Evolutionary conservation across 768 basidiomycete species (phyloP), one percentile per base, ranked within the genome.

Genomic region (Tricholoma furcatifolium): DNA sequence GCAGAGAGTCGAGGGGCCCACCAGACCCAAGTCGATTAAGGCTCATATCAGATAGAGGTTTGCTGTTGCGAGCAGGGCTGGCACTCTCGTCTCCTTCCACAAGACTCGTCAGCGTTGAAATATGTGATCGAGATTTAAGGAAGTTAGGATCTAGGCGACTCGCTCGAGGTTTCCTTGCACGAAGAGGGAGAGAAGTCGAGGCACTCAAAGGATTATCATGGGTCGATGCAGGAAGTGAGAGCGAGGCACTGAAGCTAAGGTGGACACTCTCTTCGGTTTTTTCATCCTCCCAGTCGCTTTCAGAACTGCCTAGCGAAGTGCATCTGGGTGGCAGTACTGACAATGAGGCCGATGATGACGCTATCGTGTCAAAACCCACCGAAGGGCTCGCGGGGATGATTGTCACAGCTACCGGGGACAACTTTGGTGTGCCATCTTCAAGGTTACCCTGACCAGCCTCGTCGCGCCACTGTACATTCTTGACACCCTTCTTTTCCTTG

Each of bases 241-340:
- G 59, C 11, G 75, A 72, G n/a, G 70, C 65, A 14, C 73, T 55
- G 63, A 83, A 76, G 64, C 77, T 83, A 54, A 84, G 52, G 58
- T 75, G 81, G 60, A 88, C 63, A 63, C 86, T 89, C 45, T 90
- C 89, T 7, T 93, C 90, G 1, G 87, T 89, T 70, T 81, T 88
- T 63, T 92, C 91, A 63, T 93, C 90, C 68, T 93, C 91, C 91
- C 91, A 93, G 51, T 93, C 91, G 65, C 87, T 91, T 60, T 92
- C 90, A 5, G 88, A 90, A 6, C 83, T 78, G 42, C 83, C 79
- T 20, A 78, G 67, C 3, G 84, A 84, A 31, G 70, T 65, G 50
- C 67, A 75, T 52, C 83, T 72, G 15, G 66, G 67, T 12, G 74
- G 59, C 35, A 74, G 68, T 34, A 72, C 66, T 20, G 65, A 55